Conservation (phyloP, 2,329 filamentous ascomycete species). For the Phialemoniopsis sp. region DNA sequence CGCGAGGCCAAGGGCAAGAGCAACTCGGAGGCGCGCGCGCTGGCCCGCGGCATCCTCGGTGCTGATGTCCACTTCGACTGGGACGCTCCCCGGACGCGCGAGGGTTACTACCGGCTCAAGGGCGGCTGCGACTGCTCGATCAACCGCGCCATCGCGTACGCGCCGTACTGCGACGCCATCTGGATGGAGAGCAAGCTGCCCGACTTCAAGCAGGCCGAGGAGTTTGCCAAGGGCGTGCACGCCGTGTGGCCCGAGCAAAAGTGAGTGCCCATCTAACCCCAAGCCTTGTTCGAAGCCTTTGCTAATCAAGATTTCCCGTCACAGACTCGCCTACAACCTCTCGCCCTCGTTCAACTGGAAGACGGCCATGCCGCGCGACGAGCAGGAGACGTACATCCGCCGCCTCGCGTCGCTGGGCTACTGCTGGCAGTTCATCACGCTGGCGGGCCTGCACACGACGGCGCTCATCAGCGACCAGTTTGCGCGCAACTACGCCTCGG, state of each 20-base stretch:
- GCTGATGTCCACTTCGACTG: slow-evolving; percentile 88
- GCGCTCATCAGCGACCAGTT: slow-evolving; percentile 90
- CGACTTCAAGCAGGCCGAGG: slow-evolving; percentile 83
- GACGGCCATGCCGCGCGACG: slow-evolving; percentile 82
- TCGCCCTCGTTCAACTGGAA: slow-evolving; percentile 99
- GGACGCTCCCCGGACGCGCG: slow-evolving; percentile 87
- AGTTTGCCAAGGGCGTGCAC: slow-evolving; percentile 92
- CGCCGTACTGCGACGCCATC: slow-evolving; percentile 90
- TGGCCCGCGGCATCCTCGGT: slow-evolving; percentile 74
- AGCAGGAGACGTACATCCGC: slow-evolving; percentile 96
- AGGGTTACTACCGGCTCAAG: slow-evolving; percentile 91
- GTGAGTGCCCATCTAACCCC: slow-evolving; percentile 55
- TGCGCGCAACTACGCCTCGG: slow-evolving; percentile 71
- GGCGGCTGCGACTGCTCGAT: slow-evolving; percentile 89
- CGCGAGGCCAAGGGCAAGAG: slow-evolving; percentile 73
- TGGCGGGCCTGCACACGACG: slow-evolving; percentile 92
- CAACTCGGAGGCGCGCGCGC: slow-evolving; percentile 74
- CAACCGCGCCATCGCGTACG: slow-evolving; percentile 87
- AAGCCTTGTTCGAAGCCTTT: slow-evolving; percentile 1
- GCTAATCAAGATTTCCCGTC: too few species aligned
- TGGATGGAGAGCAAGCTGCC: slow-evolving; percentile 99
- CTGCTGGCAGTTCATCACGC: slow-evolving; percentile 99
- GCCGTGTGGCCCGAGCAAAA: slow-evolving; percentile 95
- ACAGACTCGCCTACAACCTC: slow-evolving; percentile 91
- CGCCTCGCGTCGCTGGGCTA: slow-evolving; percentile 85